phyloP scores from a whole-genome alignment of 2,329 filamentous ascomycete species.

The Pseudocercospora musae region DNA sequence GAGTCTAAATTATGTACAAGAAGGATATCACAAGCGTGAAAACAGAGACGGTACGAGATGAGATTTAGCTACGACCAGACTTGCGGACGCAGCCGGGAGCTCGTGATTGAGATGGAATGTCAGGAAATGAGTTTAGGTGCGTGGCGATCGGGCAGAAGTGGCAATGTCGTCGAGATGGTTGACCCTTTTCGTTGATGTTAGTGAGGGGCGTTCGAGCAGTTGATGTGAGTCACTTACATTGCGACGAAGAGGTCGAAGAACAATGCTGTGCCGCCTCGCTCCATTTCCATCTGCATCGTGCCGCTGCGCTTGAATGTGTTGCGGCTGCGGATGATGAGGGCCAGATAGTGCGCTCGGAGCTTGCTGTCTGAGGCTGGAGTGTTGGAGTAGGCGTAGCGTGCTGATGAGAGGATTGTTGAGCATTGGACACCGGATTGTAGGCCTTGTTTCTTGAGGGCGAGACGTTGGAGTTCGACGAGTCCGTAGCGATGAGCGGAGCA shows the following conservation, averaged over 20 bases:
- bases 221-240: constrained; percentile 64
- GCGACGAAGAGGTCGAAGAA: constrained; percentile 95
- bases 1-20: constrained; percentile 14
- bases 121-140: constrained; percentile 12
- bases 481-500: constrained; percentile 83
- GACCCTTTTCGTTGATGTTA: not conserved
- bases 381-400: constrained; percentile 84
- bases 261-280: constrained; percentile 70
- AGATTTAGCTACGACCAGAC: constrained; percentile 13
- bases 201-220: not conserved
- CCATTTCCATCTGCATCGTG: constrained; percentile 96
- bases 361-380: constrained; percentile 90
- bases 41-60: constrained; percentile 12
- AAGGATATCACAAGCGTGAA: constrained; percentile 20
- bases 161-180: constrained; percentile 30
- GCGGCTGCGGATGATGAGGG: constrained; percentile 83
- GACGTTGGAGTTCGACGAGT: constrained; percentile 77
- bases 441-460: constrained; percentile 84
- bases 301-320: constrained; percentile 89
- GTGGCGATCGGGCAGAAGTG: constrained; percentile 25
- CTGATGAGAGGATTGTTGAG: constrained; percentile 78
- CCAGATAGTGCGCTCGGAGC: constrained; percentile 83
- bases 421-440: constrained; percentile 80
- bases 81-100: constrained; percentile 13
- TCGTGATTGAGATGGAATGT: constrained; percentile 7